phyloP scores from a whole-genome alignment of 768 basidiomycete species.

The Panus rudis region DNA sequence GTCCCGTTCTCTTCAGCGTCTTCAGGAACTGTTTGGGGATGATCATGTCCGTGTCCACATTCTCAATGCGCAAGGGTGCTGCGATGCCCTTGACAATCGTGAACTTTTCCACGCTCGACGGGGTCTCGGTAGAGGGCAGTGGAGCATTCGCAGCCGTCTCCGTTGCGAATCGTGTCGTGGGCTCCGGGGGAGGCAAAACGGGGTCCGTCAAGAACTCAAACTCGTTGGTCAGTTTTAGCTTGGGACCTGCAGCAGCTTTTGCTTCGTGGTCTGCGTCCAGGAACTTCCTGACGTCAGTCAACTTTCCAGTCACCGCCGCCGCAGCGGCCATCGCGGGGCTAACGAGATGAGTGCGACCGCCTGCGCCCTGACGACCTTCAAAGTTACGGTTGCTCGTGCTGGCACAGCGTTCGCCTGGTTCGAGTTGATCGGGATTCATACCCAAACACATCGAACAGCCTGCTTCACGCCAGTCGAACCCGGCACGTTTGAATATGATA shows the following conservation, averaged over 20 bases:
- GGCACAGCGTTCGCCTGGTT: constrained; percentile 51
- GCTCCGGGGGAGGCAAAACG: constrained; percentile 32
- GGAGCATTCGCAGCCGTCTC: constrained; percentile 11
- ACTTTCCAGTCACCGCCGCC: constrained; percentile 50
- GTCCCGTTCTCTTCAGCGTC: constrained; percentile 57
- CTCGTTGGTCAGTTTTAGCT: constrained; percentile 64
- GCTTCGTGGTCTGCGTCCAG: constrained; percentile 29
- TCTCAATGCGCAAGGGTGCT: constrained; percentile 46
- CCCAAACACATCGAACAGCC: constrained; percentile 69
- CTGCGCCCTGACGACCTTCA: constrained; percentile 55
- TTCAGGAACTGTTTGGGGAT: constrained; percentile 65
- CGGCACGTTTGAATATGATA: constrained; percentile 54
- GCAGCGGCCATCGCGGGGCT: constrained; percentile 66
- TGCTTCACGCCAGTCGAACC: constrained; percentile 65
- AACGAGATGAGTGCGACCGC: constrained; percentile 57
- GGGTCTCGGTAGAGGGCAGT: constrained; percentile 22
- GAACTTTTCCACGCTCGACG: constrained; percentile 34
- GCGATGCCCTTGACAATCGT: constrained; percentile 44
- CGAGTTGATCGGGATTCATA: constrained; percentile 64
- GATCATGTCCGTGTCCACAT: constrained; percentile 62
- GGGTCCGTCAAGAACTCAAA: constrained; percentile 74
- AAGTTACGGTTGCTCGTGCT: constrained; percentile 64
- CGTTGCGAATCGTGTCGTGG: constrained; percentile 11
- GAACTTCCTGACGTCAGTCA: constrained; percentile 53
- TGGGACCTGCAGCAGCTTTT: constrained; percentile 24